Conservation (phyloP, 2,329 filamentous ascomycete species). For the Zalaria sp. region DNA sequence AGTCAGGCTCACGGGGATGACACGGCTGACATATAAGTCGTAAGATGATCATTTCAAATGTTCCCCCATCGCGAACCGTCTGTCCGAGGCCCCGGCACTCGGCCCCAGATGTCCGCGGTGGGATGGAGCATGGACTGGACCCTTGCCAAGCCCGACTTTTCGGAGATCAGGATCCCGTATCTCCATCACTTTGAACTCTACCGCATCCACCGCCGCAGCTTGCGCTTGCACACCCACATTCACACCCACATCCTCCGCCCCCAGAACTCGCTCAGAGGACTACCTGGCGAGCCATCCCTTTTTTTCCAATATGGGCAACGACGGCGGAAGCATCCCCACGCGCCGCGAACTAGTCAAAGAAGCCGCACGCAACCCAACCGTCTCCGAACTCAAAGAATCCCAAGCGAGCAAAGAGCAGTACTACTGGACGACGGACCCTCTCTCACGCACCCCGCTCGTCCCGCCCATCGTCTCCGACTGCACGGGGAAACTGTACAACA, state of each 20-base stretch:
- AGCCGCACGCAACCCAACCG: constrained; percentile 67
- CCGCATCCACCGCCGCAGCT: background rate
- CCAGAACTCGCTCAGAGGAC: background rate
- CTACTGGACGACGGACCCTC: constrained; percentile 72
- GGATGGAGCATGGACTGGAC: too few relatives aligned
- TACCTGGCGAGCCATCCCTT: background rate
- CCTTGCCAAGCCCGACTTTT: too few relatives aligned
- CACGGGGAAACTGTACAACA: constrained; percentile 80
- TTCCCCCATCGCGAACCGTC: too few relatives aligned
- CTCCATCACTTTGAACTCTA: too few relatives aligned
- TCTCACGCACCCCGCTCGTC: constrained; percentile 65
- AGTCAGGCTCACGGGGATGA: too few relatives aligned
- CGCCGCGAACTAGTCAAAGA: constrained; percentile 93
- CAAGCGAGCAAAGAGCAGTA: constrained; percentile 75
- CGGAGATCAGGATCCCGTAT: too few relatives aligned
- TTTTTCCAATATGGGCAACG: constrained; percentile 99
- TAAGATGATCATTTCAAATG: too few relatives aligned
- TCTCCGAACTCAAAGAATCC: constrained; percentile 78
- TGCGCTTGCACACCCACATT: background rate
- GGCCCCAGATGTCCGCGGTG: too few relatives aligned
- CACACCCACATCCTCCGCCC: background rate
- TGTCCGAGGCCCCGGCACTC: too few relatives aligned
- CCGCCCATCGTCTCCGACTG: constrained; percentile 73
- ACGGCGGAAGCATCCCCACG: constrained; percentile 88
- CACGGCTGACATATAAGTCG: too few relatives aligned